These are phyloP conservation scores for Vitis labrusca DNA, from an alignment of 164 flowering plant genomes.

Conservation along the genomic window DNA sequence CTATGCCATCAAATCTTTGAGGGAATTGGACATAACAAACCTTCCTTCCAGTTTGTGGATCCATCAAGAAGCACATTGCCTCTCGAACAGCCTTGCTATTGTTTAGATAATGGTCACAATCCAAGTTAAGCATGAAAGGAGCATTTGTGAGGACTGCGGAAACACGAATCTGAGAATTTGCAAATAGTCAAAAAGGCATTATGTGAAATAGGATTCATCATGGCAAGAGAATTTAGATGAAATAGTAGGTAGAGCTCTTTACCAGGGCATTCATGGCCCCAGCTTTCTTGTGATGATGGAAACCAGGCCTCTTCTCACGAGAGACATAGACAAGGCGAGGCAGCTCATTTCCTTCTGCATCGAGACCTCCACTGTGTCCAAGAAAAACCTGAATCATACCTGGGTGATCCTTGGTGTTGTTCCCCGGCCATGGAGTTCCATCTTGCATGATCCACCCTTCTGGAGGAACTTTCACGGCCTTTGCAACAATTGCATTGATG, in stretches of 20 bases:
- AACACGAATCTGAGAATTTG: conserved; percentile 70
- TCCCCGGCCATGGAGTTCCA: conserved; percentile 99
- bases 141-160: conserved; percentile 96
- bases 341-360: conserved; percentile 89
- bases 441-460: conserved; percentile 99
- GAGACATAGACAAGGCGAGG: conserved; percentile 96
- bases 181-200: neutral
- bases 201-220: neutral
- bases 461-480: conserved; percentile 72
- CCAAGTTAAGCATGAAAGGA: conserved; percentile 96
- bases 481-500: conserved; percentile 86
- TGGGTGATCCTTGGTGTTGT: conserved; percentile 92
- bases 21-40: conserved; percentile 96
- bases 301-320: conserved; percentile 98
- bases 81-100: conserved; percentile 93
- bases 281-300: conserved; percentile 94
- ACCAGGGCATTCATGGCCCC: conserved; percentile 99
- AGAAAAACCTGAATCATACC: conserved; percentile 98
- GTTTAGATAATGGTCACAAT: conserved; percentile 92
- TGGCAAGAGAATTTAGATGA: neutral
- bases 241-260: conserved; percentile 1
- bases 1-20: conserved; percentile 94
- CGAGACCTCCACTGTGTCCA: conserved; percentile 95
- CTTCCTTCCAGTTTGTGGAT: conserved; percentile 81
- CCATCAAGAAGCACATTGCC: conserved; percentile 99